A percentile compares a stretch with the other conserved stretches of the same genome.
Conservation (phyloP, 495 filamentous ascomycete species). For the Aspergillus sclerotioniger region DNA sequence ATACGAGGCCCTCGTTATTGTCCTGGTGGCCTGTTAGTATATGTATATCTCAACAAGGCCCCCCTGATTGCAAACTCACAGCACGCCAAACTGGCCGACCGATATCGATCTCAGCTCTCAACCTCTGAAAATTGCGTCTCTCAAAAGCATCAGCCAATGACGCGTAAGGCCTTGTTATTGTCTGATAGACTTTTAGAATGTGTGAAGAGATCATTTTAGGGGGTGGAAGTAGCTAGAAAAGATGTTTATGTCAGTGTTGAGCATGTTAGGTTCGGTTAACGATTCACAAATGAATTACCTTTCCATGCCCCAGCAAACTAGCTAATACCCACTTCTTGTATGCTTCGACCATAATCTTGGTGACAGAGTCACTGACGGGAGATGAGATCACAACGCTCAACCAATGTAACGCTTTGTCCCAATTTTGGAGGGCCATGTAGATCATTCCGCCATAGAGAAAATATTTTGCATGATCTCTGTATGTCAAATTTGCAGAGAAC, state of each 20-base stretch:
- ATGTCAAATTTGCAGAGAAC: conserved; percentile 55
- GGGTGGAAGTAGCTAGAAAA: conserved; percentile 30
- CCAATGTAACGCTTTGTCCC: conserved; percentile 67
- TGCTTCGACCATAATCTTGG: conserved; percentile 79
- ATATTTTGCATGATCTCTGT: conserved; percentile 68
- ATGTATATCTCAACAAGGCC: not conserved
- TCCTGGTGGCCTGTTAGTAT: conserved; percentile 38
- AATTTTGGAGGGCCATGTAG: conserved; percentile 70
- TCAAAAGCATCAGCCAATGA: conserved; percentile 67
- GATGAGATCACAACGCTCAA: conserved; percentile 66
- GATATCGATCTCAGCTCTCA: conserved; percentile 58
- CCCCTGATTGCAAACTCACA: conserved; percentile 42
- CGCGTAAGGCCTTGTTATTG: conserved; percentile 67
- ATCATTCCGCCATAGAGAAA: conserved; percentile 75
- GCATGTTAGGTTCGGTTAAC: not conserved
- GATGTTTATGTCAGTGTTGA: conserved; percentile 19
- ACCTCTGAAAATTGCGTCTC: conserved; percentile 49
- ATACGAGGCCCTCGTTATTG: conserved; percentile 55
- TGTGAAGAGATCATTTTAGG: conserved; percentile 46
- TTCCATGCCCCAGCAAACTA: conserved; percentile 68
- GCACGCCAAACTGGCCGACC: conserved; percentile 57
- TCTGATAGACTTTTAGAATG: conserved; percentile 56
- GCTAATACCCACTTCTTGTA: conserved; percentile 95
- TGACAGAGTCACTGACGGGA: conserved; percentile 58
- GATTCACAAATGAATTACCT: conserved; percentile 42